Evolutionary conservation across 1,284 basidiomycete species (phyloP).

Genomic region (Mycosarcoma maydis): DNA sequence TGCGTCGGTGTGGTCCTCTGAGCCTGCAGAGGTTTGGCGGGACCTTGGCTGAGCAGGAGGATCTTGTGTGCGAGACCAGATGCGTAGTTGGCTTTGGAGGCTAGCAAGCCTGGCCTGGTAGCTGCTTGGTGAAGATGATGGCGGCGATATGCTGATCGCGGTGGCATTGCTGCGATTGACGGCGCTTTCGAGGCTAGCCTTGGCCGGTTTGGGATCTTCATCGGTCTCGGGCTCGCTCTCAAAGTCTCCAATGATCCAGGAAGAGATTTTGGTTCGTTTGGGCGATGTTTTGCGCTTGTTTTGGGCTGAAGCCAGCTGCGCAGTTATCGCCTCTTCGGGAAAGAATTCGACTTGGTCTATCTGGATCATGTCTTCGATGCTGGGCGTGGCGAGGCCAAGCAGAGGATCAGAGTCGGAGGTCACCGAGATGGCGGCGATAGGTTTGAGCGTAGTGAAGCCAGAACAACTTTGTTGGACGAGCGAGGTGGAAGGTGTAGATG

Average conservation of each 20-base stretch:
- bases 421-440: slow-evolving; percentile 29
- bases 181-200: background rate
- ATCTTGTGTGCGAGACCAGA: slow-evolving; percentile 30
- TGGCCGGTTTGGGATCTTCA: slow-evolving; percentile 12
- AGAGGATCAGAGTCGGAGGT: slow-evolving; percentile 31
- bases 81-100: slow-evolving; percentile 40
- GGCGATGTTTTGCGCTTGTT: slow-evolving; percentile 26
- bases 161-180: slow-evolving; percentile 8
- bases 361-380: slow-evolving; percentile 44
- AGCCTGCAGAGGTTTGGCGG: slow-evolving; percentile 31
- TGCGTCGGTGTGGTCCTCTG: slow-evolving; percentile 17
- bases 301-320: slow-evolving; percentile 6
- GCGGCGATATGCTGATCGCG: slow-evolving; percentile 18
- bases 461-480: slow-evolving; percentile 36
- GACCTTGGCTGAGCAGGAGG: background rate
- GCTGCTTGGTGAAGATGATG: slow-evolving; percentile 15
- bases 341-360: slow-evolving; percentile 42
- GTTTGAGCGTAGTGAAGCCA: slow-evolving; percentile 24
- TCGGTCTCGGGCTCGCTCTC: slow-evolving; percentile 40
- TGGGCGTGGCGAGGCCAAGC: slow-evolving; percentile 21
- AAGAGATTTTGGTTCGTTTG: slow-evolving; percentile 30
- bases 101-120: slow-evolving; percentile 42
- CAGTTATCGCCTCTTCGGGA: slow-evolving; percentile 31
- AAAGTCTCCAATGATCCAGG: slow-evolving; percentile 47
- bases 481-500: slow-evolving; percentile 36